Evolutionary conservation across 2,329 filamentous ascomycete genomes (phyloP).

Genomic region (Daldinia sp.): DNA sequence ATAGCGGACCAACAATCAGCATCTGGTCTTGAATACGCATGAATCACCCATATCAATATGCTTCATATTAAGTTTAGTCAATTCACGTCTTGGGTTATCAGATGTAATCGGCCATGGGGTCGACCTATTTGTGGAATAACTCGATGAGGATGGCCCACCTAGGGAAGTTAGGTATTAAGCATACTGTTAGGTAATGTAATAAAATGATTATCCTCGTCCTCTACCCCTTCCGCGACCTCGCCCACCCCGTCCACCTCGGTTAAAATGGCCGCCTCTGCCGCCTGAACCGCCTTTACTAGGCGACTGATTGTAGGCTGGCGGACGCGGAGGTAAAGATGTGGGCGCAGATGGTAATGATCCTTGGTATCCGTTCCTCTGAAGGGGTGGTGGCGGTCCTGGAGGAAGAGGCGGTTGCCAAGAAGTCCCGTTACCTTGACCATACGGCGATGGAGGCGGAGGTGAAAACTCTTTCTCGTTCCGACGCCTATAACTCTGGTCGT

Average conservation of each 20-base stretch:
- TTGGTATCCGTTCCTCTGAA: slow-evolving; percentile 18
- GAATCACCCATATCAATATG: background rate
- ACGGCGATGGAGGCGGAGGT: slow-evolving; percentile 20
- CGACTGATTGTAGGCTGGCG: slow-evolving; percentile 31
- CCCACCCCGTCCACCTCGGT: slow-evolving; percentile 32
- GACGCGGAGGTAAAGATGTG: slow-evolving; percentile 45
- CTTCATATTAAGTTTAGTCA: background rate
- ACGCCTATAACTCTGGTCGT: slow-evolving; percentile 25
- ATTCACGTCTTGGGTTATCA: background rate
- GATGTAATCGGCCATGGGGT: background rate
- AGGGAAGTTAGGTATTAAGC: background rate
- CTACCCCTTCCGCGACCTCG: slow-evolving; percentile 33
- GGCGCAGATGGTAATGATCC: slow-evolving; percentile 39
- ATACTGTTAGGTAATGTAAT: background rate
- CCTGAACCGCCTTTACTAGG: slow-evolving; percentile 10
- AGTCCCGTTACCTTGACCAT: slow-evolving; percentile 11
- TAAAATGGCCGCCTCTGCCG: slow-evolving; percentile 35
- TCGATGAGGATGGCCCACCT: background rate
- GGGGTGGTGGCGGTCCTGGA: slow-evolving; percentile 44
- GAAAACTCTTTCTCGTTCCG: slow-evolving; percentile 29
- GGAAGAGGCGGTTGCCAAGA: slow-evolving; percentile 47
- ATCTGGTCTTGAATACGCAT: background rate
- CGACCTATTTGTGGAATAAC: background rate
- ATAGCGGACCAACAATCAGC: background rate
- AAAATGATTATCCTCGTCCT: slow-evolving; percentile 25